These are phyloP conservation scores for Exophiala aquamarina DNA, from an alignment of 2,329 filamentous ascomycete genomes.

Conservation along the genomic window DNA sequence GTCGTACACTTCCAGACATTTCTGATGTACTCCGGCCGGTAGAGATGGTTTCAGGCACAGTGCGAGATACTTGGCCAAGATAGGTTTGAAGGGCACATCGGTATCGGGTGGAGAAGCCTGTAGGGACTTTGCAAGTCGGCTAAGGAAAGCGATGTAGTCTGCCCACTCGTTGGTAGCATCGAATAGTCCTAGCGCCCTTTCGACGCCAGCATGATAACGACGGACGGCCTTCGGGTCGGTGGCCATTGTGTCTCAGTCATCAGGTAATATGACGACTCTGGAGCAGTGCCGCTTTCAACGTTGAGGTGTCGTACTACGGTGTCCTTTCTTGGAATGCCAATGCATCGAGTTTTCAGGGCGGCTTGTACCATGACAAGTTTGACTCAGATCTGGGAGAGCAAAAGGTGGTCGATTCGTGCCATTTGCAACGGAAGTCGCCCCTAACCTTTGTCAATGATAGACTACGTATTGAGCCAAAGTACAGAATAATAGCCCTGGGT, in stretches of 20 bases:
- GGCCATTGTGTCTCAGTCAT: conserved; percentile 12
- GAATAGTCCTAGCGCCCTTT: conserved; percentile 83
- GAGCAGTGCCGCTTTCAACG: too few relatives aligned
- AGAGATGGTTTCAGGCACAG: conserved; percentile 93
- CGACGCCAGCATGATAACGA: conserved; percentile 84
- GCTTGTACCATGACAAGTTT: too few relatives aligned
- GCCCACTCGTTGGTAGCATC: conserved; percentile 98
- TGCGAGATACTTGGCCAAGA: conserved; percentile 84
- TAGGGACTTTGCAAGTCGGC: conserved; percentile 85
- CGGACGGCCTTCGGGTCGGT: conserved; percentile 69
- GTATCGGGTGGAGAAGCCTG: conserved; percentile 74
- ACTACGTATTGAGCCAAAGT: too few relatives aligned
- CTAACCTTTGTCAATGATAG: too few relatives aligned
- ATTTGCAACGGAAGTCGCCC: too few relatives aligned
- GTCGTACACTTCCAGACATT: conserved; percentile 88
- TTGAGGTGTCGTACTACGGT: too few relatives aligned
- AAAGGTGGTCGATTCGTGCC: too few relatives aligned
- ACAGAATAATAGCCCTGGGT: too few relatives aligned
- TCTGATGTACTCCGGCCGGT: conserved; percentile 96
- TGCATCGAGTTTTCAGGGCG: too few relatives aligned
- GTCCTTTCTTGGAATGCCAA: too few relatives aligned
- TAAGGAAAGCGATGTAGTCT: conserved; percentile 97
- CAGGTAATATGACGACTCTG: too few relatives aligned
- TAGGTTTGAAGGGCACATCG: conserved; percentile 75
- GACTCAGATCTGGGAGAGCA: too few relatives aligned